phyloP scores from a whole-genome alignment of 2,329 filamentous ascomycete genomes.

The Eutypa lata region DNA sequence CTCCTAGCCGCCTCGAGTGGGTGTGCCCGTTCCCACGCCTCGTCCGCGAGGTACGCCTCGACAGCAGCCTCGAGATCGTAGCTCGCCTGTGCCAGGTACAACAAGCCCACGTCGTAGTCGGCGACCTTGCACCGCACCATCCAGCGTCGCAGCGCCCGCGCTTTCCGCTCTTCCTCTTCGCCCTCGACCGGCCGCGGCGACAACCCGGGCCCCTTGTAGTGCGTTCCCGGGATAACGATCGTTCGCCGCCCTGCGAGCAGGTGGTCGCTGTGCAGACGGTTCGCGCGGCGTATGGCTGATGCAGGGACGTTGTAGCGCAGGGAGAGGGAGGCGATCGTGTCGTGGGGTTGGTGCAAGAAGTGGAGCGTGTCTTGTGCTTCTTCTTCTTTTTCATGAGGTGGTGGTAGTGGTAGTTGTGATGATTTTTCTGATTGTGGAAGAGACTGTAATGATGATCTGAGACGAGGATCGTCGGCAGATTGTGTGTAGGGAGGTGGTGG shows the following conservation, averaged over 20 bases:
- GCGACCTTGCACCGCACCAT: constrained; percentile 77
- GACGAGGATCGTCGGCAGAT: constrained; percentile 19
- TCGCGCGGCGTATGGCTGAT: constrained; percentile 59
- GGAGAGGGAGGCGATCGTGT: constrained; percentile 66
- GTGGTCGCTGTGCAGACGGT: constrained; percentile 70
- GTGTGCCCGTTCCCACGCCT: constrained; percentile 71
- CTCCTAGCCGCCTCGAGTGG: constrained; percentile 44
- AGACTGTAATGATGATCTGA: constrained; percentile 1
- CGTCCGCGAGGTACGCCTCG: constrained; percentile 65
- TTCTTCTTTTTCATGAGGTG: constrained; percentile 24
- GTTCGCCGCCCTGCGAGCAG: constrained; percentile 67
- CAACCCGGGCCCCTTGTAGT: constrained; percentile 62
- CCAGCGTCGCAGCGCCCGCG: constrained; percentile 64
- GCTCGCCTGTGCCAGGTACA: constrained; percentile 69
- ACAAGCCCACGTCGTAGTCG: constrained; percentile 71
- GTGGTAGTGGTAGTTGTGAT: constrained; percentile 7
- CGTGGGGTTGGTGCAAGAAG: constrained; percentile 67
- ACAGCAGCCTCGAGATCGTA: constrained; percentile 67
- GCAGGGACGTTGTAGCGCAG: constrained; percentile 69
- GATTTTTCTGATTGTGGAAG: neutral
- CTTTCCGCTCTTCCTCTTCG: constrained; percentile 68
- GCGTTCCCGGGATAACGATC: constrained; percentile 66
- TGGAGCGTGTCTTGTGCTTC: constrained; percentile 65
- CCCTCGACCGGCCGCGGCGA: constrained; percentile 70
- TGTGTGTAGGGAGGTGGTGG: constrained; percentile 40